Conservation (phyloP, 2,329 filamentous ascomycete genomes). For the Dryadomyces quercivorus region DNA sequence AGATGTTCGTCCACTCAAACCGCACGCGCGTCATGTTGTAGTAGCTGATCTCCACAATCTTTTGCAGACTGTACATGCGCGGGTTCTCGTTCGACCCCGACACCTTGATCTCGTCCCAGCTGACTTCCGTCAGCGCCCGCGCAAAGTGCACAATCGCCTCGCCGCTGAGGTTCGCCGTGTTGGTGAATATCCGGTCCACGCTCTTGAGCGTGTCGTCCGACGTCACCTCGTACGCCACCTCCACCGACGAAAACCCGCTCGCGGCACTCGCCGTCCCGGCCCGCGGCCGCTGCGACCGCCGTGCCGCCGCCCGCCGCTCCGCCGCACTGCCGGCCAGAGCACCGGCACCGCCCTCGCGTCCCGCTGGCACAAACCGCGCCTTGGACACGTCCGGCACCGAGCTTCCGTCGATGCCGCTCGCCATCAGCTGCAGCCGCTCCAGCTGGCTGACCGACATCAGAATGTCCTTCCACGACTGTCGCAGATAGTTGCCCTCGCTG, state of each 20-base stretch:
- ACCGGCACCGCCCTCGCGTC: not conserved
- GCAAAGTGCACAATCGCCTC: slow-evolving; percentile 96
- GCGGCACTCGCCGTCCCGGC: slow-evolving; percentile 43
- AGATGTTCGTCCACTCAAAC: slow-evolving; percentile 97
- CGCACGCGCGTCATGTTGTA: slow-evolving; percentile 99
- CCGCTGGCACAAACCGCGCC: slow-evolving; percentile 55
- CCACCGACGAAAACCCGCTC: slow-evolving; percentile 50
- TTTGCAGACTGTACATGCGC: slow-evolving; percentile 92
- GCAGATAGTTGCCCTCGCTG: slow-evolving; percentile 80
- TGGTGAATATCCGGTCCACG: slow-evolving; percentile 93
- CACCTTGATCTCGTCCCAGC: slow-evolving; percentile 98
- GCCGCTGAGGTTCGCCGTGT: slow-evolving; percentile 83
- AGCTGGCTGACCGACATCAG: slow-evolving; percentile 92
- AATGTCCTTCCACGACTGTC: slow-evolving; percentile 89
- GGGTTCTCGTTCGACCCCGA: slow-evolving; percentile 93
- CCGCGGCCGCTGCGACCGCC: slow-evolving; percentile 36
- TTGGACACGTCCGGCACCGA: slow-evolving; percentile 85
- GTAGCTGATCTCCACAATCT: slow-evolving; percentile 96
- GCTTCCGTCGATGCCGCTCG: slow-evolving; percentile 86
- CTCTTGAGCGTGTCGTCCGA: slow-evolving; percentile 76
- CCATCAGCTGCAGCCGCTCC: slow-evolving; percentile 88
- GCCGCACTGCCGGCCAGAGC: slow-evolving; percentile 20
- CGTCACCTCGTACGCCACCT: slow-evolving; percentile 83
- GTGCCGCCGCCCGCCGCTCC: slow-evolving; percentile 56
- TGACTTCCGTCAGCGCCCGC: slow-evolving; percentile 82